Evolutionary conservation across 2,329 filamentous ascomycete species (phyloP), one percentile per base, ranked within the genome.

Genomic region (Fusarium circinatum): DNA sequence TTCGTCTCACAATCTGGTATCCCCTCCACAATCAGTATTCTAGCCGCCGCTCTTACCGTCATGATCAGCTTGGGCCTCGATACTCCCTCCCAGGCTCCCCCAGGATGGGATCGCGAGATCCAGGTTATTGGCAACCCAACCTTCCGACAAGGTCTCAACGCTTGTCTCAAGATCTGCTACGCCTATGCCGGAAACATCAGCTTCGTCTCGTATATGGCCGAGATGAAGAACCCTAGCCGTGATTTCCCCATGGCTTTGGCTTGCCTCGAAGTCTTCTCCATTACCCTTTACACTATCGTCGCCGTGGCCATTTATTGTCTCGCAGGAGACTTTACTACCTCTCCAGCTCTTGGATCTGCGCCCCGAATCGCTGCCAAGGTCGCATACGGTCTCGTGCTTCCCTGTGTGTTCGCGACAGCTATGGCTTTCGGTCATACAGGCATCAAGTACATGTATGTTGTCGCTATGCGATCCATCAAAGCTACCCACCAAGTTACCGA

Each of bases 321-420:
- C 0, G 78, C 81, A 0, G 81, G 81, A 0, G 78, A 82, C 8
- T 81, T 76, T 26, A 80, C 79, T 0, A 77, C 79, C 1, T 82
- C 80, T 2, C 81, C 81, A 0, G 80, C 81, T 3, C 76, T 83
- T 6, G 81, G 81, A 26, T 82, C 81, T 0, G 81, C 81, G 0
- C 80, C 81, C 0, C 55, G 58, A 7, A 71, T 80, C 22, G 73
- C 80, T 0, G 80, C 80, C 26, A 83, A 82, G 65, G 74, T 78
- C 1, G 80, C 80, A 0, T 82, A 82, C 30, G 80, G 79, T 5
- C 64, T 81, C 36, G 76, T 80, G 6, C 48, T 82, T 14, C 79
- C 79, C 5, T 78, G 78, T 3, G 77, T 82, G 9, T 78, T 82
- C 18, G 77, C 76, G 4, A 81, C 79, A 1, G 78, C 77, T 3